Evolutionary conservation across 768 basidiomycete species (phyloP), one percentile per base, ranked within the genome.

Genomic region (Hygrophoropsis aurantiaca): DNA sequence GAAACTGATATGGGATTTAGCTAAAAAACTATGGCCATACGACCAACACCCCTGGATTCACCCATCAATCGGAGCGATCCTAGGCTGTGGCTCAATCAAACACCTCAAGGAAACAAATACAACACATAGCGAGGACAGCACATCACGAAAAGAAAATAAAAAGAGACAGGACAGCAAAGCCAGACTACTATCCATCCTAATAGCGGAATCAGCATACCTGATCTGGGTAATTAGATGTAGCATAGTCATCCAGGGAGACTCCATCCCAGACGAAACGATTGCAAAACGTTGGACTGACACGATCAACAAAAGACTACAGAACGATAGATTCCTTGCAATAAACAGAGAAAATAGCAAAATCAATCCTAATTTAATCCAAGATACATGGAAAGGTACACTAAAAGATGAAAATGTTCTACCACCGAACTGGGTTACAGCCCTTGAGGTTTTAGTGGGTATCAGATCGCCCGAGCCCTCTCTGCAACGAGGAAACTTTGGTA

Each of bases 371-470:
- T n/a, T 13, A 30, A 30, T 7, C 27, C 27, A 30, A 13, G 7
- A 30, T 30, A 63, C 1, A 53, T 61, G 40, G 3, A 21, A 15
- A 49, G 34, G 25, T 59, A 0, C 49, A 50, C 26, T 25, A 63
- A 35, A 59, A 66, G 37, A 34, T 30, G 27, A 13, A 47, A 4
- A 42, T 55, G 21, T 37, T 44, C 43, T 30, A 27, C 37, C 25
- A 2, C 37, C 54, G 7, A 52, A 63, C 25, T 63, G 64, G 64
- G 34, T 52, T 0, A 51, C 38, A 10, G 39, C n/a, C 37, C 41
- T 40, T 42, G 58, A 60, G 60, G 62, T 62, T 65, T 64, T 67
- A 66, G 66, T 67, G 62, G 64, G 66, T 66, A 61, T 60, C 24
- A 53, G 41, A 2, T 40, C 38, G 13, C 26, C 27, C 39, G 40